Conservation (phyloP, 108 stramenopile species). For the Chaetoceros tenuissimus region DNA sequence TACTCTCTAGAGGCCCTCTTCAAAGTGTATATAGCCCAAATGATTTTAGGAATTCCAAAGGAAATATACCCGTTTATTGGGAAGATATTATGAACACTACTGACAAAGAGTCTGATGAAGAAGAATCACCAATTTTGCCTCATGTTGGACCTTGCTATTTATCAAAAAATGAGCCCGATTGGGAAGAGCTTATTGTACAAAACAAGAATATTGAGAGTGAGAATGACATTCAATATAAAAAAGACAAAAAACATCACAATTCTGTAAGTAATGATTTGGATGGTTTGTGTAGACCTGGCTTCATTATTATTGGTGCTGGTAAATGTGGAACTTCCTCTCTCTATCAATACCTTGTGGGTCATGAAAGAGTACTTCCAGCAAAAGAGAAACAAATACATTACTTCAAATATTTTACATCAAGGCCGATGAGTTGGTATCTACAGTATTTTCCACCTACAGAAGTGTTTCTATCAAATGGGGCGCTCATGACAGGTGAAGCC, state of each 20-base stretch:
- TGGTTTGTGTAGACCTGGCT: slow-evolving; percentile 75
- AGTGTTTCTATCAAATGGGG: slow-evolving; percentile 54
- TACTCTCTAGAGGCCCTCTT: no score
- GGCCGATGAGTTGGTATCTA: slow-evolving; percentile 60
- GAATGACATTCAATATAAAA: neutral
- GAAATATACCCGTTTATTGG: neutral
- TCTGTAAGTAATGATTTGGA: neutral
- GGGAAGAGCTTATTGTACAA: neutral
- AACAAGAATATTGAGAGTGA: neutral
- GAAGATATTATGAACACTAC: neutral
- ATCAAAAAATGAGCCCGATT: neutral
- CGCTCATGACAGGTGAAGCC: slow-evolving; percentile 81
- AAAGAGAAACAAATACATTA: slow-evolving; percentile 77
- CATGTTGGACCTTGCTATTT: slow-evolving; percentile 2
- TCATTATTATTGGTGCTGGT: slow-evolving; percentile 77
- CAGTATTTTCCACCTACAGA: slow-evolving; percentile 59
- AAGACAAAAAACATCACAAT: neutral
- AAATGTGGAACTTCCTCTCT: slow-evolving; percentile 78
- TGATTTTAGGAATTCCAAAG: neutral
- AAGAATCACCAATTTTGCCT: neutral
- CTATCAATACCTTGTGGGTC: slow-evolving; percentile 72
- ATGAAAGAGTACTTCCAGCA: slow-evolving; percentile 71
- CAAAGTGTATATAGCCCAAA: neutral
- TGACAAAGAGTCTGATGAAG: neutral
- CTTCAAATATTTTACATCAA: slow-evolving; percentile 31